Base-by-base conservation (phyloP, 495 filamentous ascomycete species). In the Aspergillus funiculosus region DNA sequence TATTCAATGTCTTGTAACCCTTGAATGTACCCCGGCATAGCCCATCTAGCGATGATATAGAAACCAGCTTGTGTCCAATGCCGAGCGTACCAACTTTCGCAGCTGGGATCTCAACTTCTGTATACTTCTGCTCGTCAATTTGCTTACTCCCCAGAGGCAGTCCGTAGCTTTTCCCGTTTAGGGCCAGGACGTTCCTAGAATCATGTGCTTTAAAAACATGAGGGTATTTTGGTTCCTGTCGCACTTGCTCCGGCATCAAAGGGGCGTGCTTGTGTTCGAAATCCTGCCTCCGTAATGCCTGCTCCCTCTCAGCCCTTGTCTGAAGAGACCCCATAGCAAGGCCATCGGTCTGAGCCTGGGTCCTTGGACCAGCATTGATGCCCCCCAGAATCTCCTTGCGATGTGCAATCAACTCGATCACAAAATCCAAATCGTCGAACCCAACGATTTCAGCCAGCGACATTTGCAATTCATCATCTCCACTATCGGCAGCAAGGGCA, bases 1-100 rank as follows among this genome's bases (percentile, higher is more conserved):
- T 82, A 57, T 99, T 99, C 38, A 99, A 72, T 1, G 83, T 63
- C 64, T 89, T 91, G 66, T 99, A 99, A 0, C 88, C 90, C 54
- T 83, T 86, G 66, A 99, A 99, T 1, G 94, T 97, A n/a, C 76
- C 77, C 48, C 78, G 75, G 60, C 91, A 97, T 17, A 99, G 73
- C 5, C 85, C 87, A 65, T 99, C 92, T 79, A 99, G 76, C 3
- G 85, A 82, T 14, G 75, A 65, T 30, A 99, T 89, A 13, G 80
- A 57, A 13, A 97, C 69, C 5, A 97, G 72, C 56, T 82, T 89
- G 50, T 85, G 79, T 3, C 80, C 81, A 6, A 65, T 73, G 19
- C 75, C 80, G 15, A 94, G 67, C 0, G 75, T 79, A 3, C 89
- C 92, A n/a, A 87, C 80, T 50, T 81, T 82, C 0, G 80, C 76